Conservation (phyloP, 441 rosid species). For the Populus hybrid region DNA sequence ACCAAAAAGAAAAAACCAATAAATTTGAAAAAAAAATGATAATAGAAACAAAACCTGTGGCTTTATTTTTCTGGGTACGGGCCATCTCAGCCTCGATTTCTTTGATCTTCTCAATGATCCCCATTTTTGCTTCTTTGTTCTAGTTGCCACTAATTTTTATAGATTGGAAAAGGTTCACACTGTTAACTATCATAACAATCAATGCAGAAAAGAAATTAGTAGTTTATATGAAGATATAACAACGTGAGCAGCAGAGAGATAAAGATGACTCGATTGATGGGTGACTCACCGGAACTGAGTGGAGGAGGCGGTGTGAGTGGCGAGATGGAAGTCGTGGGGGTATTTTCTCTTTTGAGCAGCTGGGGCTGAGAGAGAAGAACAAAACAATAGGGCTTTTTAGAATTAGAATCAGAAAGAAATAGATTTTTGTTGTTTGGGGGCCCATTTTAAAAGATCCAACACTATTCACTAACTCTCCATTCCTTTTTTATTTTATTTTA, state of each 20-base stretch:
- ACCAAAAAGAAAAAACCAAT: too few species aligned
- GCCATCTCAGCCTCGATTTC: constrained; percentile 99
- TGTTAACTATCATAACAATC: background rate
- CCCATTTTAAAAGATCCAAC: too few species aligned
- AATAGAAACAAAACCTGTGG: constrained; percentile 59
- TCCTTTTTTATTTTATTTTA: too few species aligned
- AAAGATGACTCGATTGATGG: background rate
- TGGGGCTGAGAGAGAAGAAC: background rate
- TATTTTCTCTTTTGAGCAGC: background rate
- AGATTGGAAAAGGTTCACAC: background rate
- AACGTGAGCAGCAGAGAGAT: background rate
- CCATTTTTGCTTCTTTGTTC: constrained; percentile 47
- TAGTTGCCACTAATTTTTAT: constrained; percentile 22
- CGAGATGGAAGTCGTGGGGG: background rate
- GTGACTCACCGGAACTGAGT: constrained; percentile 22
- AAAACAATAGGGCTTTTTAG: background rate
- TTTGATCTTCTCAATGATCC: constrained; percentile 93
- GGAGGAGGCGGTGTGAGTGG: constrained; percentile 14
- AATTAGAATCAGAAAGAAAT: too few species aligned
- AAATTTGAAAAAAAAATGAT: background rate
- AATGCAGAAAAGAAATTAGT: background rate
- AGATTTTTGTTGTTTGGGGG: too few species aligned
- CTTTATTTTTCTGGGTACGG: constrained; percentile 98
- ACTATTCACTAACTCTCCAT: too few species aligned
- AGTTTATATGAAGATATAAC: background rate